A percentile compares a stretch with the other conserved stretches of the same genome.
phyloP scores from a whole-genome alignment of 257 asterid species.

The Solanum pennellii region DNA sequence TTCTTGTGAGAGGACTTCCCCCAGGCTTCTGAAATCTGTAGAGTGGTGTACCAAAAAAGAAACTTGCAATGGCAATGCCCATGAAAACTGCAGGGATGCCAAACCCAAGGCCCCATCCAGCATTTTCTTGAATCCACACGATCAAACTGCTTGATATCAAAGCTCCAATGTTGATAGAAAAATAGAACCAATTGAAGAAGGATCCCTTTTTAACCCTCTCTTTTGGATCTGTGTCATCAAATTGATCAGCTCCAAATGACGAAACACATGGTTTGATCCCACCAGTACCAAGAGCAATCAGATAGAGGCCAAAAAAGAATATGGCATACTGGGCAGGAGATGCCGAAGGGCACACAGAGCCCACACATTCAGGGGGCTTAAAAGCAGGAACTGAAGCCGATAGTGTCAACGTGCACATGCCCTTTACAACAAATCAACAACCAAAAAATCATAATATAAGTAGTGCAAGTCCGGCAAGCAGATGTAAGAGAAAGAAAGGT shows the following conservation, averaged over 20 bases:
- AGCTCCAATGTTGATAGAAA: constrained; percentile 85
- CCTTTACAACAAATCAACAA: constrained; percentile 28
- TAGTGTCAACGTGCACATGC: constrained; percentile 78
- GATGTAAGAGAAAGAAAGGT: neutral
- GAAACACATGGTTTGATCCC: constrained; percentile 98
- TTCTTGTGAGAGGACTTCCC: constrained; percentile 92
- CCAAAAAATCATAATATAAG: neutral
- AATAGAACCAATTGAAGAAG: constrained; percentile 92
- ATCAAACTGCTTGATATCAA: constrained; percentile 77
- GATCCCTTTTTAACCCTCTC: constrained; percentile 95
- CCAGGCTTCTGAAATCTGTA: constrained; percentile 97
- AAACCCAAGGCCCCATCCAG: constrained; percentile 96
- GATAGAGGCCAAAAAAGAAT: constrained; percentile 71
- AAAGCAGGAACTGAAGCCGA: constrained; percentile 74
- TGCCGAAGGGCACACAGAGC: constrained; percentile 71
- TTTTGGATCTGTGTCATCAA: constrained; percentile 78
- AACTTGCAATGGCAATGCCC: constrained; percentile 74
- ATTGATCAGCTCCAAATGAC: constrained; percentile 93
- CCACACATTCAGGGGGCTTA: constrained; percentile 73
- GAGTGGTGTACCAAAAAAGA: constrained; percentile 70
- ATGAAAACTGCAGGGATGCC: constrained; percentile 82
- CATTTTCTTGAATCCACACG: constrained; percentile 94
- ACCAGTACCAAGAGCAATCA: constrained; percentile 89
- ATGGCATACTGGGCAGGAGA: constrained; percentile 63
- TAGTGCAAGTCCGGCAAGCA: neutral